Evolutionary conservation across 306 rosid genomes (phyloP), one percentile per base, ranked within the genome.

Genomic region (Alnus rubra): DNA sequence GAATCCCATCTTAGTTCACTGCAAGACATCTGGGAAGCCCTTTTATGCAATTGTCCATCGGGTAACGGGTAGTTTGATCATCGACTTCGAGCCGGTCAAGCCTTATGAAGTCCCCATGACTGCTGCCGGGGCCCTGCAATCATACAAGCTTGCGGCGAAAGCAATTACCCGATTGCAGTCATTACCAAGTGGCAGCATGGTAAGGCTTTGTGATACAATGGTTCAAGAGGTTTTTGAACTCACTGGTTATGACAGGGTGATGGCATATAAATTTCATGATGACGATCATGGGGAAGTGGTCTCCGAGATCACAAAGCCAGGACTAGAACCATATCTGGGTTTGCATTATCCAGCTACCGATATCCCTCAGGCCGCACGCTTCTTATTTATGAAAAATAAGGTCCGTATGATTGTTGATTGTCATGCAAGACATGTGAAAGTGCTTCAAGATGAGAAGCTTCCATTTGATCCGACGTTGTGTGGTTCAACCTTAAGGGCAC

Each of bases 221-320:
- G 97, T 90, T 52, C 97, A 95, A 79, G 97, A 92, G 82, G 98
- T 95, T 81, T 92, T 91, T 85, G 98, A 95, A 35, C 94, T 95
- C 79, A 92, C 98, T 1, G 98, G 98, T 47, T 95, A 95, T 85
- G 98, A 95, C 84, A 88, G 98, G 92, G 98, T 95, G 80, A 95
- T 95, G 98, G 97, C 92, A 72, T 95, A 95, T 89, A 95, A 95
- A 78, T 95, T 95, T 82, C 98, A 95, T 39, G 98, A 95, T 69
- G 98, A 95, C 79, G 98, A 91, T 76, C 98, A 92, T 2, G 98
- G 98, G 48, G 98, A 95, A 81, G 98, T 95, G 82, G 82, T 95
- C 44, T 76, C 98, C 53, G 98, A 95, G 89, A 77, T 85, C 35
- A 76, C 91, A 80, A 95, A 92, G 88, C 90, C 98, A 1, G 96